A percentile compares a stretch with the other conserved stretches of the same genome.
phyloP scores from a whole-genome alignment of 768 basidiomycete genomes.

The Glaciozyma martinii region DNA sequence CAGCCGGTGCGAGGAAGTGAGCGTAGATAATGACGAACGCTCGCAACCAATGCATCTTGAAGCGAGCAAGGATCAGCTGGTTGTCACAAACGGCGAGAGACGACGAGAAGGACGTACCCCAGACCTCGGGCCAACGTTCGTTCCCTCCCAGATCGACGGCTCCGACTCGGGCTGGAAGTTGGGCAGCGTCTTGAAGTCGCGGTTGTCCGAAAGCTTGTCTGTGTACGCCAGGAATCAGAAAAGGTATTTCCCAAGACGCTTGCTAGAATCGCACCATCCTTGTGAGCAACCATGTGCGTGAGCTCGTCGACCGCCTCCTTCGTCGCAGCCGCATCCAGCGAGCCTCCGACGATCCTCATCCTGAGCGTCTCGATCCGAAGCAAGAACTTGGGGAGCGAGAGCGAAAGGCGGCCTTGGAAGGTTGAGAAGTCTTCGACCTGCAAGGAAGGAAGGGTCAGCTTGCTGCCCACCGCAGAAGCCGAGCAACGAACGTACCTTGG shows the following conservation, averaged over 20 bases:
- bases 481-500: conserved; percentile 48
- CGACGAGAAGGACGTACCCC: conserved; percentile 47
- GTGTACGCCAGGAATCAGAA: conserved; percentile 33
- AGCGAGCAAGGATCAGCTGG: background rate
- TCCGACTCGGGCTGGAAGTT: conserved; percentile 61
- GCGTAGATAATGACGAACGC: conserved; percentile 69
- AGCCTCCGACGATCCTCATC: conserved; percentile 70
- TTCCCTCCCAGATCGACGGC: conserved; percentile 56
- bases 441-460: background rate
- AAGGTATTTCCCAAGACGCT: background rate
- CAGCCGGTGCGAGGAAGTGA: conserved; percentile 41
- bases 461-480: background rate
- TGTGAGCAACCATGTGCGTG: conserved; percentile 69
- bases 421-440: conserved; percentile 75
- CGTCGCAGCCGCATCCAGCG: conserved; percentile 56
- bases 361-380: conserved; percentile 69
- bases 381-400: conserved; percentile 57
- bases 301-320: conserved; percentile 61
- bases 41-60: conserved; percentile 61
- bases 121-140: conserved; percentile 53
- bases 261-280: conserved; percentile 41
- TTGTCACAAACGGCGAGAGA: background rate
- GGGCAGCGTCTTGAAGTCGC: conserved; percentile 68
- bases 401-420: conserved; percentile 71
- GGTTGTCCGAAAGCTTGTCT: conserved; percentile 63